Evolutionary conservation across 495 filamentous ascomycete genomes (phyloP).

Genomic region (Xylaria grammica): DNA sequence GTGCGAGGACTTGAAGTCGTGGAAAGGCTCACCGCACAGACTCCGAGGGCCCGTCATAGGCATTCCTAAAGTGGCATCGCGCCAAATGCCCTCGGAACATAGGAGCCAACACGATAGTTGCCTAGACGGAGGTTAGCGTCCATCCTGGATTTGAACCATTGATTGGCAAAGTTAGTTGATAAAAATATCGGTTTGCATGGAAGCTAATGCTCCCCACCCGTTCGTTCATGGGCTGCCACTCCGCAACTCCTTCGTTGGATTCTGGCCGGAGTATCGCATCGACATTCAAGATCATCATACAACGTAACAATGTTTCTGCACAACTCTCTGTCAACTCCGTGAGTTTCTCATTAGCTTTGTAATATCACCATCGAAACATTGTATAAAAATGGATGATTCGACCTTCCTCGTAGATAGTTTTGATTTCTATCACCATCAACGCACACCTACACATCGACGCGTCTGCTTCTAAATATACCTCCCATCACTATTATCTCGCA

Average conservation of each 20-base stretch:
- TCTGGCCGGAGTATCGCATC: background rate
- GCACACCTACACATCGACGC: background rate
- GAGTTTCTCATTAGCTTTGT: background rate
- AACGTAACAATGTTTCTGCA: too few relatives aligned
- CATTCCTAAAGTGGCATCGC: background rate
- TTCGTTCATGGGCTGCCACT: too few relatives aligned
- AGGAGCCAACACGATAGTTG: background rate
- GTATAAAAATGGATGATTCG: background rate
- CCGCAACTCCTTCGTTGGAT: background rate
- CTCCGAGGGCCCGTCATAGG: background rate
- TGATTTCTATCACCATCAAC: background rate
- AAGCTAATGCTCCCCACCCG: too few relatives aligned
- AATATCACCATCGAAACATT: background rate
- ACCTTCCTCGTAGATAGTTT: background rate
- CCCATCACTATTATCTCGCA: background rate
- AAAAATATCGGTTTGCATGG: too few relatives aligned
- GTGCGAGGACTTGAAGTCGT: too few relatives aligned
- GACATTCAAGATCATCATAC: too few relatives aligned
- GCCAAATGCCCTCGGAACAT: background rate
- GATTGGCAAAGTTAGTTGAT: too few relatives aligned
- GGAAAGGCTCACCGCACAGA: too few relatives aligned
- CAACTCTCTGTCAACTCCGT: background rate
- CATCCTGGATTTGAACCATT: too few relatives aligned
- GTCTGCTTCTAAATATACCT: background rate
- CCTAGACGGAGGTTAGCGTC: too few relatives aligned